A percentile compares a stretch with the other conserved stretches of the same genome.
phyloP scores from a whole-genome alignment of 106 monocot genomes.

The Dactylorhiza incarnata region DNA sequence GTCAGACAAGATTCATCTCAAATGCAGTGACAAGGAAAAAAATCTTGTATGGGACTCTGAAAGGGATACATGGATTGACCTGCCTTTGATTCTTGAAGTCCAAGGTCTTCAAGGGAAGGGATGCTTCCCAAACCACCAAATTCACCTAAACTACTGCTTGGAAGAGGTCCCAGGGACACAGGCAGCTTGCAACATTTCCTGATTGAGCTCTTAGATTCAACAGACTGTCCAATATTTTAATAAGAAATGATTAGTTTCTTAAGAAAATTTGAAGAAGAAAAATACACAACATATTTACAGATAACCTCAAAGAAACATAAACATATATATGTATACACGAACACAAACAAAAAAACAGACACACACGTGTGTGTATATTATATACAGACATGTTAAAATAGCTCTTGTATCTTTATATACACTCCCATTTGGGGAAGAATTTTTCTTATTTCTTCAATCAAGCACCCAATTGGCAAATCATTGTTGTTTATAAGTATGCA shows the following conservation, averaged over 20 bases:
- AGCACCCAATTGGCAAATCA: no score
- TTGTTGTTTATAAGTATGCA: no score
- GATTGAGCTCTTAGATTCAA: slow-evolving; percentile 67
- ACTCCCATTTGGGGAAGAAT: no score
- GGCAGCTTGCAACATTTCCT: slow-evolving; percentile 75
- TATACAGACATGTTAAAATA: no score
- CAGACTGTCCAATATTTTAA: slow-evolving; percentile 37
- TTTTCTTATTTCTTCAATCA: no score
- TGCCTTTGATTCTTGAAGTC: slow-evolving; percentile 49
- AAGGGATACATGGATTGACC: slow-evolving; percentile 9
- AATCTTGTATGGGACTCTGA: neutral
- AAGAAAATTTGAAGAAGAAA: neutral
- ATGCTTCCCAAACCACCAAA: slow-evolving; percentile 70
- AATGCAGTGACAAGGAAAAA: slow-evolving; percentile 1
- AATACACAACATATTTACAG: neutral
- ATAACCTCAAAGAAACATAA: neutral
- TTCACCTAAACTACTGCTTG: slow-evolving; percentile 41
- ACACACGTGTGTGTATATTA: no score
- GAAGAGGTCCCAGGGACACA: slow-evolving; percentile 49
- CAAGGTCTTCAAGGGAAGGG: slow-evolving; percentile 53
- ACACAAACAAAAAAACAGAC: no score
- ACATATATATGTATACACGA: neutral
- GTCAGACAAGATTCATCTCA: neutral
- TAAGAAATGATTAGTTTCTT: neutral
- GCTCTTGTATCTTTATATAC: no score